Percentiles rank a stretch among this genome's conserved stretches.
These are phyloP conservation scores for Mortierella sp. DNA, from an alignment of 371 early-diverging fungal species.

Conservation along the genomic window DNA sequence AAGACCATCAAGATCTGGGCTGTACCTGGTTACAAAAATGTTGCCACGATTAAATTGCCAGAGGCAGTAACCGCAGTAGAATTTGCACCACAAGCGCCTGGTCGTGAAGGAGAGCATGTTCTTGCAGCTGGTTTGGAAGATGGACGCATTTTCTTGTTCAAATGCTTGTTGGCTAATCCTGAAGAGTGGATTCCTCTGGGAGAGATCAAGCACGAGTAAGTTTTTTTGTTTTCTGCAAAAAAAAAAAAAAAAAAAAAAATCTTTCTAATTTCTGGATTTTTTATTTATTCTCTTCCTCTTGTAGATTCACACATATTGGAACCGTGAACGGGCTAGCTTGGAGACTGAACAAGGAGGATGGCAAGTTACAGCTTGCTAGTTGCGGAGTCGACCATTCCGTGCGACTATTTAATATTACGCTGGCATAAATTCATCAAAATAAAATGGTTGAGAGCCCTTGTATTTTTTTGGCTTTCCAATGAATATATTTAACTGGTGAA, in stretches of 20 bases:
- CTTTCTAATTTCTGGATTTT: neutral
- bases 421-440: constrained; percentile 6
- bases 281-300: constrained; percentile 12
- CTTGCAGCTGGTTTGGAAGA: constrained; percentile 89
- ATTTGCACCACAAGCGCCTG: constrained; percentile 70
- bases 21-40: constrained; percentile 50
- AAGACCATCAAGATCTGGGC: constrained; percentile 90
- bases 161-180: constrained; percentile 27
- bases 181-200: constrained; percentile 61
- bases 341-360: constrained; percentile 56
- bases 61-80: constrained; percentile 88
- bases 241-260: neutral
- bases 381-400: constrained; percentile 84
- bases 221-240: neutral
- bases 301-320: constrained; percentile 71
- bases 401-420: constrained; percentile 70
- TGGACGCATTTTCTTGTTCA: constrained; percentile 76
- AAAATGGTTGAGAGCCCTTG: neutral
- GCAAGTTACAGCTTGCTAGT: constrained; percentile 70
- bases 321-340: constrained; percentile 76
- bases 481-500: neutral
- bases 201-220: constrained; percentile 65
- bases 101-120: constrained; percentile 61
- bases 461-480: too few relatives aligned
- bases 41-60: constrained; percentile 74